Percentiles rank a stretch among this genome's conserved stretches.
These are phyloP conservation scores for Gracilariopsis chorda DNA, from an alignment of 23 red algal species.

Conservation along the genomic window DNA sequence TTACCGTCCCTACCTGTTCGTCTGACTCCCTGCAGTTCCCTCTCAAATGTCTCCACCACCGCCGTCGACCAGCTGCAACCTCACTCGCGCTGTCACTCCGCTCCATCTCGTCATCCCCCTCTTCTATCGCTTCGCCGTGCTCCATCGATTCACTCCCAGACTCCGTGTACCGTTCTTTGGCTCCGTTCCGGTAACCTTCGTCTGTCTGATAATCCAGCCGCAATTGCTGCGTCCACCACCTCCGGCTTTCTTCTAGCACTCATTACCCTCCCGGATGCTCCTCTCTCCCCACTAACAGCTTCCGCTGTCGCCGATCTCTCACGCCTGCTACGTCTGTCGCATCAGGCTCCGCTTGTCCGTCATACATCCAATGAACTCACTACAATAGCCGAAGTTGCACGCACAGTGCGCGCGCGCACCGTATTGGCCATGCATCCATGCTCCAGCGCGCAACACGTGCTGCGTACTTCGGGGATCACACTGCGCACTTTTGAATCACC, in stretches of 20 bases:
- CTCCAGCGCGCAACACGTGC: neutral
- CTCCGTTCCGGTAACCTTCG: slow-evolving; percentile 36
- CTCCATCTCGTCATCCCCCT: too few relatives aligned
- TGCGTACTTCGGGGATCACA: neutral
- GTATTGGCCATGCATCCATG: neutral
- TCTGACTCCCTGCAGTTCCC: too few relatives aligned
- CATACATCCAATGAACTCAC: neutral
- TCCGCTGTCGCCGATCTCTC: slow-evolving; percentile 39
- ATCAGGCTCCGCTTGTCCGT: neutral
- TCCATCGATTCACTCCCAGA: too few relatives aligned
- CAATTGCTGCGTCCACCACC: neutral
- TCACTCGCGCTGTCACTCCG: too few relatives aligned
- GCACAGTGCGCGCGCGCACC: neutral
- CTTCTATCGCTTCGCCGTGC: too few relatives aligned
- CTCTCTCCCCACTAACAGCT: neutral
- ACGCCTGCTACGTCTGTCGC: neutral
- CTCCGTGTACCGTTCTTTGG: slow-evolving; percentile 35
- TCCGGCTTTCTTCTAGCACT: slow-evolving; percentile 25
- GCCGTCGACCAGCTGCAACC: too few relatives aligned
- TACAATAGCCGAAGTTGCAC: neutral
- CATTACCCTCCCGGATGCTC: slow-evolving; percentile 8
- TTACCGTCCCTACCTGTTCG: too few relatives aligned
- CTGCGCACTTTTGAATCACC: neutral
- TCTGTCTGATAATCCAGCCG: slow-evolving; percentile 41
- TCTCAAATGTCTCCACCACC: too few relatives aligned